phyloP scores from a whole-genome alignment of 495 filamentous ascomycete genomes.

The Talaromyces thailandensis region DNA sequence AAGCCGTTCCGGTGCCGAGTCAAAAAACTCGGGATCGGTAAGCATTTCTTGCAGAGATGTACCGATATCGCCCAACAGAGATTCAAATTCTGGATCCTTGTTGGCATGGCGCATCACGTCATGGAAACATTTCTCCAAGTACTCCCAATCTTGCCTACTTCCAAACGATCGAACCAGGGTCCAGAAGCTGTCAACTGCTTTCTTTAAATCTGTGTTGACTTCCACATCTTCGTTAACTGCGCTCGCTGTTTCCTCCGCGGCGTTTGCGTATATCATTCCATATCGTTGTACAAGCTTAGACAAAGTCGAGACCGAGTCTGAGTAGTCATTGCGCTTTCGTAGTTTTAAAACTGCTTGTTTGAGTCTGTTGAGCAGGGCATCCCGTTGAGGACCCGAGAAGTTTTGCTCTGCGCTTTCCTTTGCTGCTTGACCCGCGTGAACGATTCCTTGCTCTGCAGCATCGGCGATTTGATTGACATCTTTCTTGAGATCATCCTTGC shows the following conservation, averaged over 20 bases:
- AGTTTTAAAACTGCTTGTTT: conserved; percentile 70
- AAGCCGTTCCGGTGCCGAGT: conserved; percentile 60
- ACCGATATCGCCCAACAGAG: conserved; percentile 60
- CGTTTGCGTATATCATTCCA: conserved; percentile 64
- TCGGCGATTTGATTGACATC: conserved; percentile 56
- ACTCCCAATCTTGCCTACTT: conserved; percentile 62
- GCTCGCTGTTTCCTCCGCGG: conserved; percentile 51
- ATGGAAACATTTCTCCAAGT: conserved; percentile 55
- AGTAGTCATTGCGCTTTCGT: conserved; percentile 68
- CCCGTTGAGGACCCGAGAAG: conserved; percentile 53
- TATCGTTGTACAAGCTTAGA: conserved; percentile 70
- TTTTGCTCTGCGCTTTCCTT: conserved; percentile 59
- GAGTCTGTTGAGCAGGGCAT: conserved; percentile 64
- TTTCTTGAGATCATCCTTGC: conserved; percentile 49
- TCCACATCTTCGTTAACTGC: conserved; percentile 60
- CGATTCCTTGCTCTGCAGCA: conserved; percentile 53
- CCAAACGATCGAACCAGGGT: conserved; percentile 69
- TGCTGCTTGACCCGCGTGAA: conserved; percentile 54
- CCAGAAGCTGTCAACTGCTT: conserved; percentile 72
- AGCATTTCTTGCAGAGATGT: conserved; percentile 69
- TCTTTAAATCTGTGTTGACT: conserved; percentile 63
- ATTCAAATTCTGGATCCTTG: conserved; percentile 76
- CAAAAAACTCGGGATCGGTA: conserved; percentile 79
- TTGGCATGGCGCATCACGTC: conserved; percentile 64
- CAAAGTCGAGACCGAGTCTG: conserved; percentile 74